Conservation (phyloP, 257 asterid species). For the Solanum phureja region DNA sequence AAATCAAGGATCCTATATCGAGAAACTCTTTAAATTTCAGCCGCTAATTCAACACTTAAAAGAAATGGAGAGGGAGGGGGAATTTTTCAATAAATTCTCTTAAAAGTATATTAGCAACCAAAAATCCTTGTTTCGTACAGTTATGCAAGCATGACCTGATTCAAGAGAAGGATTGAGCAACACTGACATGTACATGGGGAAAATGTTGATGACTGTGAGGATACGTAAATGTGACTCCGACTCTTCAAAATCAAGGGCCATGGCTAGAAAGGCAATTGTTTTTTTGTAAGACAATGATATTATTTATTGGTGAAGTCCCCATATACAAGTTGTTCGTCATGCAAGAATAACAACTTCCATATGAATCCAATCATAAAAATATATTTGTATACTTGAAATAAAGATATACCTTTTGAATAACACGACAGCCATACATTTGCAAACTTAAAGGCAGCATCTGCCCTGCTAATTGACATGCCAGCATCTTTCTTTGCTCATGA, state of each 20-base stretch:
- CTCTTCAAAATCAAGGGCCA: neutral
- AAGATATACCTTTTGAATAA: conserved; percentile 72
- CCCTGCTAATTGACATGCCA: conserved; percentile 61
- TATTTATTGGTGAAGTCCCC: neutral
- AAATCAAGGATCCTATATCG: neutral
- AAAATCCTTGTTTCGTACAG: neutral
- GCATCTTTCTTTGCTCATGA: conserved; percentile 61
- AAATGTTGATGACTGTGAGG: neutral
- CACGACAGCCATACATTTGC: conserved; percentile 98
- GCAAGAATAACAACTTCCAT: neutral
- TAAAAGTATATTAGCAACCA: neutral
- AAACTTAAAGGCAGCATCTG: conserved; percentile 66
- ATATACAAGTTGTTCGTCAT: neutral
- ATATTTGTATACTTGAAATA: neutral
- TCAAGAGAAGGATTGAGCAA: neutral
- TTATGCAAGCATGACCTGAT: neutral
- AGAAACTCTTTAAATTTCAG: neutral
- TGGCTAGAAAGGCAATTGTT: neutral
- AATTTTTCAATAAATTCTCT: neutral
- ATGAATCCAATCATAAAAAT: neutral
- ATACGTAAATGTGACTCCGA: neutral
- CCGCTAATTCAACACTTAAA: neutral
- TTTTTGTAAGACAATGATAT: neutral
- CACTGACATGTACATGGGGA: neutral
- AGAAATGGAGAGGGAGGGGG: neutral